Evolutionary conservation across 441 rosid species (phyloP).

Genomic region (Syzygium syzygioides): DNA sequence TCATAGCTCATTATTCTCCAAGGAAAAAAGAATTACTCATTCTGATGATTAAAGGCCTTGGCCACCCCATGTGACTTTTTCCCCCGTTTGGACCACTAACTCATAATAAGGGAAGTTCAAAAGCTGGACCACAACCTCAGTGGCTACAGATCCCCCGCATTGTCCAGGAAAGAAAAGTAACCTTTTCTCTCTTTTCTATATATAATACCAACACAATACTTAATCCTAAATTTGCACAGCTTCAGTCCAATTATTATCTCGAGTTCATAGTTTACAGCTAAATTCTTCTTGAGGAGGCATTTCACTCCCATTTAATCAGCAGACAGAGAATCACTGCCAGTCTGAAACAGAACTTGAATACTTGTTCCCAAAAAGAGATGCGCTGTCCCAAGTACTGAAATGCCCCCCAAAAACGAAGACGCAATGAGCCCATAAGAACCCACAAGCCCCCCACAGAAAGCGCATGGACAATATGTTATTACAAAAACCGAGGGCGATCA

Average conservation of each 20-base stretch:
- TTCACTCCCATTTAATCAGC: neutral
- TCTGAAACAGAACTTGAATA: neutral
- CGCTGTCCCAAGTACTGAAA: neutral
- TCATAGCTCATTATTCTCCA: conserved; percentile 6
- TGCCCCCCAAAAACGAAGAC: neutral
- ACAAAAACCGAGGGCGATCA: neutral
- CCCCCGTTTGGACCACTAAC: conserved; percentile 33
- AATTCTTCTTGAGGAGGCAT: neutral
- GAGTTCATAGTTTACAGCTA: neutral
- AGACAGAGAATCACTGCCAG: neutral
- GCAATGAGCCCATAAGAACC: neutral
- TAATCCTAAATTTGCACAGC: neutral
- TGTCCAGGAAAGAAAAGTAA: neutral
- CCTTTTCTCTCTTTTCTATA: neutral
- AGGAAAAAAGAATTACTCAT: conserved; percentile 9
- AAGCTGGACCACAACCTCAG: conserved; percentile 27
- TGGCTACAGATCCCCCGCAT: conserved; percentile 2
- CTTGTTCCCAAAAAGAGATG: neutral
- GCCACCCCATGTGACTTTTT: conserved; percentile 19
- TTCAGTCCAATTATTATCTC: neutral
- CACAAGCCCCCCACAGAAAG: neutral
- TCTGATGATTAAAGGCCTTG: conserved; percentile 19
- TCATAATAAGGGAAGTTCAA: conserved; percentile 11
- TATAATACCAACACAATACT: conserved; percentile 10
- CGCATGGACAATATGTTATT: neutral